These are phyloP conservation scores for Isoetes taiwanensis DNA, from an alignment of 75 land plant genomes.

Conservation along the genomic window DNA sequence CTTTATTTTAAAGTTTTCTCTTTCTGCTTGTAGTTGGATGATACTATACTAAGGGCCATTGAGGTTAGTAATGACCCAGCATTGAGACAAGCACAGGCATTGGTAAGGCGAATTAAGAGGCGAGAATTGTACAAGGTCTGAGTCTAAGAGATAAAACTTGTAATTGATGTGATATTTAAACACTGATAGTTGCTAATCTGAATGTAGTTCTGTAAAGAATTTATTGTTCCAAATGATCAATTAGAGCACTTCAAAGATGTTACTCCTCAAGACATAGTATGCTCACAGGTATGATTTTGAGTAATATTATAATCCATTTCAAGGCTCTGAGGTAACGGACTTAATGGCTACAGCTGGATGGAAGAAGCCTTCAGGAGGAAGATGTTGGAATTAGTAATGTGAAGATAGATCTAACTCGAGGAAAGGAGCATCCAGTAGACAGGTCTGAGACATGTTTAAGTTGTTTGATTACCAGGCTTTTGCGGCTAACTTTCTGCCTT, in stretches of 20 bases:
- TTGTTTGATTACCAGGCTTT: neutral
- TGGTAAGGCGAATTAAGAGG: constrained; percentile 63
- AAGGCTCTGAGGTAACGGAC: no score
- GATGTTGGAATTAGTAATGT: constrained; percentile 71
- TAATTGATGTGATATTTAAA: no score
- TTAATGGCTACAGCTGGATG: no score
- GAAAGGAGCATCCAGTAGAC: constrained; percentile 61
- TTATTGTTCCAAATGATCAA: constrained; percentile 46
- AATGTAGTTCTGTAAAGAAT: constrained; percentile 86
- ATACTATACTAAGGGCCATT: constrained; percentile 67
- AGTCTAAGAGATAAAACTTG: neutral
- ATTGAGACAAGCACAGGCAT: constrained; percentile 49
- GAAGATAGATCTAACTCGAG: constrained; percentile 81
- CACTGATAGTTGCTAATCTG: neutral
- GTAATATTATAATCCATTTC: neutral
- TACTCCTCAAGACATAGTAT: constrained; percentile 50
- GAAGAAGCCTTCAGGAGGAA: constrained; percentile 45
- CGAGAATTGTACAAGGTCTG: constrained; percentile 76
- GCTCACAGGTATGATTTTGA: constrained; percentile 39
- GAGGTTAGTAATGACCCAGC: constrained; percentile 51
- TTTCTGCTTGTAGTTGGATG: constrained; percentile 54
- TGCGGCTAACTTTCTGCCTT: constrained; percentile 18
- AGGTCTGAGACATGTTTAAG: constrained; percentile 12
- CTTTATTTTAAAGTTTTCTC: neutral
- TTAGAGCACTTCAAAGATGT: constrained; percentile 64